Conservation (phyloP, 441 rosid species). For the Euphorbia corollata region DNA sequence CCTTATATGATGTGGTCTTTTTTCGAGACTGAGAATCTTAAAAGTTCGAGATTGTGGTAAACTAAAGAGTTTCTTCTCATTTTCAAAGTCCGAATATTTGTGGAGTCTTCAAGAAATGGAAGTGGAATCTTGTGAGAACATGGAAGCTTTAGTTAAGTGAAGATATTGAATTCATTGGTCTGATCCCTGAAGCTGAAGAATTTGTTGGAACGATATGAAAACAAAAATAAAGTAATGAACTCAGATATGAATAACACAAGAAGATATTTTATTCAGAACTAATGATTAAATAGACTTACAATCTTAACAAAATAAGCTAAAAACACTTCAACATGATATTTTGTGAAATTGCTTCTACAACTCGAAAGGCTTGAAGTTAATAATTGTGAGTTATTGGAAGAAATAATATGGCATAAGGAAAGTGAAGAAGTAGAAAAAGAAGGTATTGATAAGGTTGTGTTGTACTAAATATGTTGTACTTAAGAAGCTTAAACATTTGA, state of each 20-base stretch:
- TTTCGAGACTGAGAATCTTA: conserved; percentile 13
- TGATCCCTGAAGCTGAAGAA: not conserved
- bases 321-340: no score
- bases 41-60: not conserved
- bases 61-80: conserved; percentile 10
- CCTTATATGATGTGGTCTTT: not conserved
- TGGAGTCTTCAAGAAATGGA: conserved; percentile 4
- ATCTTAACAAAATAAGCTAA: no score
- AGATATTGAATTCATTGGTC: conserved; percentile 2
- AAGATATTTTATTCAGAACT: no score
- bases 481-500: not conserved
- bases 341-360: not conserved
- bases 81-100: not conserved
- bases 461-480: not conserved
- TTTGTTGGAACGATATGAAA: no score
- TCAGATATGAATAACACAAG: no score
- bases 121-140: not conserved
- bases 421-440: not conserved
- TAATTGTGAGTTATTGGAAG: not conserved
- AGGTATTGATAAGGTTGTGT: not conserved
- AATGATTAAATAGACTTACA: no score
- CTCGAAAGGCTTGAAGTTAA: conserved; percentile 1
- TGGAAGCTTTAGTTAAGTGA: conserved; percentile 6
- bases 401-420: conserved; percentile 3
- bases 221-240: no score